These are phyloP conservation scores for Candida sonorensis DNA, from an alignment of 805 yeast species.

Conservation along the genomic window DNA sequence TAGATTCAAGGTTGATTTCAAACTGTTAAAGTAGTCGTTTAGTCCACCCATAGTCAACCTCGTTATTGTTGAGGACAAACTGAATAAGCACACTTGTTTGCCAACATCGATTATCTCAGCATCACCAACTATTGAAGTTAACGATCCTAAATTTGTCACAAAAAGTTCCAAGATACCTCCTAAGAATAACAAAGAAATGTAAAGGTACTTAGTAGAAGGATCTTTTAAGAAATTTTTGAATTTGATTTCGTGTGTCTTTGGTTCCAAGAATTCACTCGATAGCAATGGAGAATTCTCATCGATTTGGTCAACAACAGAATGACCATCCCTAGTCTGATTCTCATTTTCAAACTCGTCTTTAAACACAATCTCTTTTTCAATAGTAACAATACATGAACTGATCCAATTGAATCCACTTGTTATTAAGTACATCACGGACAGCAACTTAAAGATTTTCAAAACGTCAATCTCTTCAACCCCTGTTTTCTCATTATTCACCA, in stretches of 20 bases:
- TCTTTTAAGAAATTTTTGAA: constrained; percentile 36
- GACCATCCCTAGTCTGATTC: no score
- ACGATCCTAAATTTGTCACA: constrained; percentile 71
- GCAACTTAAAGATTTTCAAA: constrained; percentile 43
- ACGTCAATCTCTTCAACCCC: constrained; percentile 39
- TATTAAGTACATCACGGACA: constrained; percentile 45
- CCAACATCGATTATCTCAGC: constrained; percentile 7
- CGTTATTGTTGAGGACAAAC: constrained; percentile 24
- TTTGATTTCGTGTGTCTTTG: constrained; percentile 20
- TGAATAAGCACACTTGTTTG: constrained; percentile 12
- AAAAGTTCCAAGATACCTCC: constrained; percentile 84
- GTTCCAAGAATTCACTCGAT: constrained; percentile 19
- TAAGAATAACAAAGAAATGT: constrained; percentile 54
- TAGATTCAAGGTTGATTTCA: constrained; percentile 4
- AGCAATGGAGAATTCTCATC: constrained; percentile 31
- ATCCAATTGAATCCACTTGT: constrained; percentile 57
- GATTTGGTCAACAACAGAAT: no score
- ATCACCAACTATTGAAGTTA: constrained; percentile 38
- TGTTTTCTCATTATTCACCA: no score
- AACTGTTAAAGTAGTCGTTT: constrained; percentile 8
- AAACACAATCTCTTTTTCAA: constrained; percentile 43
- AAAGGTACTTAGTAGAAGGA: constrained; percentile 53
- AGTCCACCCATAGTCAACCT: constrained; percentile 18
- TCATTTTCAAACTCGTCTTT: no score
- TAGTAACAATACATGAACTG: constrained; percentile 57